A percentile compares a stretch with the other conserved stretches of the same genome.
These are phyloP conservation scores for Gloeophyllum trabeum DNA, from an alignment of 768 basidiomycete species.

Conservation along the genomic window DNA sequence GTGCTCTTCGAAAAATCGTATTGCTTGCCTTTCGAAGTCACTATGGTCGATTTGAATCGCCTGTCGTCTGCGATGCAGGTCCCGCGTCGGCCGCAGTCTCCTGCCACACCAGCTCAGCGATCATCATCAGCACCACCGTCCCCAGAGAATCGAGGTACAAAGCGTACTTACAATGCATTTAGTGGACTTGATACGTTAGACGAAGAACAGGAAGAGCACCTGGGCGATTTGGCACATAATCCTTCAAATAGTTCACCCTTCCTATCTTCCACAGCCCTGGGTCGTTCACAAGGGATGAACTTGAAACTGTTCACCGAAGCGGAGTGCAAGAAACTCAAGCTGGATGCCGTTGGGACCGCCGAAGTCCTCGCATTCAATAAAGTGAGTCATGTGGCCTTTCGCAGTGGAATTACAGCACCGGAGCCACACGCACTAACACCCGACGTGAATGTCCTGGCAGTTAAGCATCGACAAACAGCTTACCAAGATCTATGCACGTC, in stretches of 20 bases:
- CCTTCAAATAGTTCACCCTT: neutral
- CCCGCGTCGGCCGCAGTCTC: too few species aligned
- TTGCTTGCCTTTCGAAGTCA: too few species aligned
- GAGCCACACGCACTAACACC: neutral
- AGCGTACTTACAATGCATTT: neutral
- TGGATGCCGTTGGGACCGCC: neutral
- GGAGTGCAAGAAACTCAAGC: neutral
- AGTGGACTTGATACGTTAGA: neutral
- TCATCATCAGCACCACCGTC: neutral
- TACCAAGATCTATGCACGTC: neutral
- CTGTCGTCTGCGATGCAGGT: too few species aligned
- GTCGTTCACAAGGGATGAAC: neutral
- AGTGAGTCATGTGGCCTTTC: neutral
- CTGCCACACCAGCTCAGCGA: neutral
- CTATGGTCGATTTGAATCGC: too few species aligned
- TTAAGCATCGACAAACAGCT: neutral
- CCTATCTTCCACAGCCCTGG: neutral
- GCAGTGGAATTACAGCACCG: neutral
- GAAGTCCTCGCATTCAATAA: neutral
- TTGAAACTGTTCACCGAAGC: neutral
- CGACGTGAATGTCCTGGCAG: neutral
- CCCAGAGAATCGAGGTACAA: neutral
- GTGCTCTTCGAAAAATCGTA: too few species aligned
- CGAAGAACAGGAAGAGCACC: neutral
- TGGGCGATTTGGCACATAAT: neutral